phyloP scores from a whole-genome alignment of 1,284 basidiomycete genomes.

The Ganoderma lingzhi region DNA sequence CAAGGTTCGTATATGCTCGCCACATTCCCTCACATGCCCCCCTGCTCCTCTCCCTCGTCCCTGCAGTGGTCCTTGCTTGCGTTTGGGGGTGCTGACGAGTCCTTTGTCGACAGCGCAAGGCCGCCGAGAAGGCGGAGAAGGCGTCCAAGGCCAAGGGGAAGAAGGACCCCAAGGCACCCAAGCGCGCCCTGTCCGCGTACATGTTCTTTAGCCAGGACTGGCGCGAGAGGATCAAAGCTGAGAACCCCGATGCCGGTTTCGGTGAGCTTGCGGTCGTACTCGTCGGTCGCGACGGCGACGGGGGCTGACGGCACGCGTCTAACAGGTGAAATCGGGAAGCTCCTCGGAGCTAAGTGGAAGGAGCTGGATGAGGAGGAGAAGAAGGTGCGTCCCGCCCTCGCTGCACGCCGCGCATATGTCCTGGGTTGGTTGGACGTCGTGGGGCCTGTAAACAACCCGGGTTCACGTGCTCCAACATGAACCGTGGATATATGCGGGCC shows the following conservation, averaged over 20 bases:
- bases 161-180: constrained; percentile 87
- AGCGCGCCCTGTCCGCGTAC: constrained; percentile 93
- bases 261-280: constrained; percentile 57
- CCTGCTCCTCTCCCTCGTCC: constrained; percentile 3
- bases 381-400: constrained; percentile 61
- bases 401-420: constrained; percentile 2
- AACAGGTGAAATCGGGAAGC: constrained; percentile 71
- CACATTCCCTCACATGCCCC: constrained; percentile 22
- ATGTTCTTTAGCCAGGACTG: constrained; percentile 99
- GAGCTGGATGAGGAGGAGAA: constrained; percentile 71
- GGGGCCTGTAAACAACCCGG: constrained; percentile 8
- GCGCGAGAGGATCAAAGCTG: constrained; percentile 93
- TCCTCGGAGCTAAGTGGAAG: constrained; percentile 80
- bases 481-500: neutral
- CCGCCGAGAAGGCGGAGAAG: constrained; percentile 74
- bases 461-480: constrained; percentile 10
- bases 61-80: constrained; percentile 17
- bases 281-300: neutral
- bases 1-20: constrained; percentile 59
- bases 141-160: constrained; percentile 59
- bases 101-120: constrained; percentile 64
- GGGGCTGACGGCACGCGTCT: constrained; percentile 30
- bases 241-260: constrained; percentile 95
- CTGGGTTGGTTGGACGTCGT: constrained; percentile 14
- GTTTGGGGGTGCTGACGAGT: constrained; percentile 25